Evolutionary conservation across 768 basidiomycete genomes (phyloP).

Genomic region (Mycena rebaudengoi): DNA sequence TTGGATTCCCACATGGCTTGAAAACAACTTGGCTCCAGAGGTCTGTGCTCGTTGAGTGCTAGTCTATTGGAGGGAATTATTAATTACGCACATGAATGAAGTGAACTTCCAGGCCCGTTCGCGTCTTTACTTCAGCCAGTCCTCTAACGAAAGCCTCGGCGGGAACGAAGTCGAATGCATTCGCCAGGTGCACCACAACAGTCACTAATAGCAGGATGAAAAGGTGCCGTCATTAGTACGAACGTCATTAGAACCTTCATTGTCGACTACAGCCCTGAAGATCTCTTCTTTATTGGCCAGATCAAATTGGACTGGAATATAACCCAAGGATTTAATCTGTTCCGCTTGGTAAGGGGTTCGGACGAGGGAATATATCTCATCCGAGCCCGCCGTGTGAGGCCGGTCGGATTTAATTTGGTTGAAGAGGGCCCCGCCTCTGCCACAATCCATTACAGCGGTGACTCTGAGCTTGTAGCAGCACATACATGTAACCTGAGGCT

Average conservation of each 20-base stretch:
- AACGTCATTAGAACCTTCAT: neutral
- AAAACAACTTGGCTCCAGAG: conserved; percentile 19
- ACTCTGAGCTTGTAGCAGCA: neutral
- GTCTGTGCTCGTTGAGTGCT: neutral
- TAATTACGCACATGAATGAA: conserved; percentile 14
- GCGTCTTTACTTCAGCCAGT: neutral
- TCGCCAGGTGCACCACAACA: conserved; percentile 12
- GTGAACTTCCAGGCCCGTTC: neutral
- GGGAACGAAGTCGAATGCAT: conserved; percentile 12
- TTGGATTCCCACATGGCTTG: conserved; percentile 14
- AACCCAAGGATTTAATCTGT: conserved; percentile 8
- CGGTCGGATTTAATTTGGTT: conserved; percentile 1
- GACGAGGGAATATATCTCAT: conserved; percentile 15
- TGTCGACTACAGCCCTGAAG: neutral
- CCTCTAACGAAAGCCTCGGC: conserved; percentile 16
- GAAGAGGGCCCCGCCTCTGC: neutral
- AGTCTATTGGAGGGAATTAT: neutral
- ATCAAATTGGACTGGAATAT: conserved; percentile 4
- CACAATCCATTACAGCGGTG: neutral
- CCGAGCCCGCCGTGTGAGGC: too few relatives aligned
- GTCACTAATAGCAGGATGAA: conserved; percentile 8
- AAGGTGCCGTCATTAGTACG: neutral
- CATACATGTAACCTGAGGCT: conserved; percentile 20
- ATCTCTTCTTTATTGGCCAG: conserved; percentile 2
- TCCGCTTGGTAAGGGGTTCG: conserved; percentile 8